A percentile compares a stretch with the other conserved stretches of the same genome.
phyloP scores from a whole-genome alignment of 2,329 filamentous ascomycete species.

The Microcyclosporella mali region DNA sequence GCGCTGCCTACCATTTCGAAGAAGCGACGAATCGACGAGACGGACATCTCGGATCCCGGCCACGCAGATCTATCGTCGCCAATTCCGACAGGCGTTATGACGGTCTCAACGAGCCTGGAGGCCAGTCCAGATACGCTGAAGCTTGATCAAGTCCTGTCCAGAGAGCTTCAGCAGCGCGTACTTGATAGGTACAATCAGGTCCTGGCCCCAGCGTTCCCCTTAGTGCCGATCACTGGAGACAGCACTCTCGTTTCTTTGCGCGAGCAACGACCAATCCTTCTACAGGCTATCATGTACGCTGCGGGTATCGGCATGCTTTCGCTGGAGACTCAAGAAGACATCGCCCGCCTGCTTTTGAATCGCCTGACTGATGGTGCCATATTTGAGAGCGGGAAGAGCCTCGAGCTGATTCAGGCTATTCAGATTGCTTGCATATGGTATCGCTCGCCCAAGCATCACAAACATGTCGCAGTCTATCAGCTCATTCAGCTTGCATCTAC shows the following conservation, averaged over 20 bases:
- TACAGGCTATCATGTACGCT: slow-evolving; percentile 51
- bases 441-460: slow-evolving; percentile 69
- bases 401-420: slow-evolving; percentile 76
- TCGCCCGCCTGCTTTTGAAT: slow-evolving; percentile 64
- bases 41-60: not conserved
- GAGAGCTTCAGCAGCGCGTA: slow-evolving; percentile 15
- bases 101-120: not conserved
- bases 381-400: slow-evolving; percentile 61
- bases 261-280: slow-evolving; percentile 42
- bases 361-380: slow-evolving; percentile 65
- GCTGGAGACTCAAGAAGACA: slow-evolving; percentile 51
- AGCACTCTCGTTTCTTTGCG: slow-evolving; percentile 12
- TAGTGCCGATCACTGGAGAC: slow-evolving; percentile 15
- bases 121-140: not conserved
- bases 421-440: slow-evolving; percentile 73
- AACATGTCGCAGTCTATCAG: slow-evolving; percentile 82
- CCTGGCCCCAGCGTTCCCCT: slow-evolving; percentile 16
- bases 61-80: not conserved
- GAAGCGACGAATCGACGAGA: slow-evolving; percentile 10
- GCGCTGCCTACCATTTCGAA: slow-evolving; percentile 1
- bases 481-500: slow-evolving; percentile 69
- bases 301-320: slow-evolving; percentile 46
- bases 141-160: slow-evolving; percentile 19
- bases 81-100: not conserved
- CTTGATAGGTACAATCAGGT: slow-evolving; percentile 19